Percentiles rank a stretch among this genome's conserved stretches.
phyloP scores from a whole-genome alignment of 768 basidiomycete species.

The Tulasnella sp. region DNA sequence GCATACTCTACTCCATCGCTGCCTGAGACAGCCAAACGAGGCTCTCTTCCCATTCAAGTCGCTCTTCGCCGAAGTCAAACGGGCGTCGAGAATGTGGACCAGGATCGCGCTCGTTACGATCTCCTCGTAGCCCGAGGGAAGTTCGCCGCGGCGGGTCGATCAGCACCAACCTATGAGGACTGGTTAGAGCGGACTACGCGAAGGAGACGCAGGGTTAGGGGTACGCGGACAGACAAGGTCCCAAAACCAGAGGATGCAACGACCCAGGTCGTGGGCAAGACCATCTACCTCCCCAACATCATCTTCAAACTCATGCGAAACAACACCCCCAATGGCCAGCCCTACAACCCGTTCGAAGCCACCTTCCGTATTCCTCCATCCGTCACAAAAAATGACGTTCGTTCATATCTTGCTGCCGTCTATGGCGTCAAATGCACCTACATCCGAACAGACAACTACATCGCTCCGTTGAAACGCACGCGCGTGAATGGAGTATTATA shows the following conservation, averaged over 20 bases:
- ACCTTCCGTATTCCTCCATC: conserved; percentile 83
- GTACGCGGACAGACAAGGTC: neutral
- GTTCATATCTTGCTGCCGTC: conserved; percentile 70
- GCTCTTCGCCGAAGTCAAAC: conserved; percentile 8
- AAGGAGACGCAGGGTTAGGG: conserved; percentile 3
- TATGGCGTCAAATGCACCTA: conserved; percentile 87
- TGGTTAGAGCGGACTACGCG: conserved; percentile 9
- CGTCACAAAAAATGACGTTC: conserved; percentile 85
- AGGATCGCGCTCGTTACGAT: conserved; percentile 13
- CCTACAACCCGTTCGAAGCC: conserved; percentile 91
- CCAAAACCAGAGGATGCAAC: neutral
- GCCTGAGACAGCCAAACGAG: neutral
- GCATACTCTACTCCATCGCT: conserved; percentile 9
- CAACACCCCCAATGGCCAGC: conserved; percentile 55
- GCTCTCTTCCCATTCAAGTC: conserved; percentile 8
- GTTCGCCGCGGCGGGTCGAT: neutral
- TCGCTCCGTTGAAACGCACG: conserved; percentile 39
- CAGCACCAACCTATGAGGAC: neutral
- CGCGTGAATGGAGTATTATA: conserved; percentile 23
- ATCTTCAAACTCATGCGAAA: conserved; percentile 77
- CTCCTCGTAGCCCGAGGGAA: conserved; percentile 6
- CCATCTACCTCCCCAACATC: conserved; percentile 83
- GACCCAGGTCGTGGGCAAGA: conserved; percentile 54
- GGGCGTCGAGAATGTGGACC: conserved; percentile 2
- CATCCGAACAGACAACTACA: conserved; percentile 89